Percentiles rank a stretch among this genome's conserved stretches.
Conservation (phyloP, 2,329 filamentous ascomycete species). For the Aureobasidium sp. region DNA sequence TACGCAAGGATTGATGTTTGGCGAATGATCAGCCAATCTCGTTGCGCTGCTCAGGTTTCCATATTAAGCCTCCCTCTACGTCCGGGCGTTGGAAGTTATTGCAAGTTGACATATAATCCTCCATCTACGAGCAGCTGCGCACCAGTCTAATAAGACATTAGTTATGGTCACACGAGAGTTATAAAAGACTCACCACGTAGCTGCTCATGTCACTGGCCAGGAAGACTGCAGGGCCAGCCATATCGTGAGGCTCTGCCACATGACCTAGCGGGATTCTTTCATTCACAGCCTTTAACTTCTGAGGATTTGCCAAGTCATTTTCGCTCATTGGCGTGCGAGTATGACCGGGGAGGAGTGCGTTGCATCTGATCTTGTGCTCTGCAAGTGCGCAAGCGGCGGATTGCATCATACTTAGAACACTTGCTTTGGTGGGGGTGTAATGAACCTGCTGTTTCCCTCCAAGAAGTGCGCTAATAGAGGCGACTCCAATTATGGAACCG, state of each 20-base stretch:
- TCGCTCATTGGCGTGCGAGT: slow-evolving; percentile 89
- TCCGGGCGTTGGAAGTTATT: too few species aligned
- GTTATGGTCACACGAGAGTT: neutral
- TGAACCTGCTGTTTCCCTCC: slow-evolving; percentile 84
- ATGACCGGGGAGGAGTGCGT: slow-evolving; percentile 85
- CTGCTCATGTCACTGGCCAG: slow-evolving; percentile 82
- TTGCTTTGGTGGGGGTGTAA: slow-evolving; percentile 92
- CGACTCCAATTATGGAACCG: slow-evolving; percentile 83
- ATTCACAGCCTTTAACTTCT: slow-evolving; percentile 83
- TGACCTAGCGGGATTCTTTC: slow-evolving; percentile 81
- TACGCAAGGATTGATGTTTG: too few species aligned
- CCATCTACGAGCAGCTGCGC: slow-evolving; percentile 90
- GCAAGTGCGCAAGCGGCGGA: slow-evolving; percentile 83
- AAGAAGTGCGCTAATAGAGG: slow-evolving; percentile 78
- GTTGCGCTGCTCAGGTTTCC: too few species aligned
- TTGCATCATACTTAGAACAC: slow-evolving; percentile 84
- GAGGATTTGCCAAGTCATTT: slow-evolving; percentile 77
- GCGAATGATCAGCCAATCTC: too few species aligned
- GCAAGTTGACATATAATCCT: slow-evolving; percentile 89
- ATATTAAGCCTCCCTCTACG: too few species aligned
- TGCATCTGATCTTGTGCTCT: slow-evolving; percentile 80
- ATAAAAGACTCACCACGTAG: slow-evolving; percentile 60
- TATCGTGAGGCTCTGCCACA: too few species aligned
- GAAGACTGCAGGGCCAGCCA: slow-evolving; percentile 88
- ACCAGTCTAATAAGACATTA: slow-evolving; percentile 59